These are phyloP conservation scores for Linnemannia schmuckeri DNA, from an alignment of 192 early-diverging fungal species.

Conservation along the genomic window DNA sequence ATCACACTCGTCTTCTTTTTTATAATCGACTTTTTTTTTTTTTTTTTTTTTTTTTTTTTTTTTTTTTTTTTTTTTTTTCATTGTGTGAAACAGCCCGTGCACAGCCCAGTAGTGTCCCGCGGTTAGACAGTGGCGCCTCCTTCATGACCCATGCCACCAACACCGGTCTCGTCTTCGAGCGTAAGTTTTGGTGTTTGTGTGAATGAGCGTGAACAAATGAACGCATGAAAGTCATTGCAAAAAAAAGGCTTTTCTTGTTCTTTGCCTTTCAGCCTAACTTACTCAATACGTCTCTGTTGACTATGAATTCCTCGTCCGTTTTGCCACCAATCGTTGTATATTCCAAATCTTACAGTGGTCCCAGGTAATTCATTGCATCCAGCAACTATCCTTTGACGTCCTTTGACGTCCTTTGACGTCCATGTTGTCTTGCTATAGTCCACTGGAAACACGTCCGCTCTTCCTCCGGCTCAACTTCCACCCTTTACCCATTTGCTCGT, in stretches of 20 bases:
- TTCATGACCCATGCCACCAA: slow-evolving; percentile 27
- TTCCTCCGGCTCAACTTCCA: background rate
- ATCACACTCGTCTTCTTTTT: background rate
- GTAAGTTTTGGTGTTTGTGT: slow-evolving; percentile 6
- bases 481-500: background rate
- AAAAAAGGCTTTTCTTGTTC: background rate
- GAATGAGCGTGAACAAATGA: too few species aligned
- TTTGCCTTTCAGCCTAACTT: background rate
- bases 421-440: background rate
- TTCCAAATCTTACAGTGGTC: slow-evolving; percentile 12
- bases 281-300: background rate
- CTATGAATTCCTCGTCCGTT: background rate
- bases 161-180: slow-evolving; percentile 29
- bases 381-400: background rate
- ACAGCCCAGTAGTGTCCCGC: background rate
- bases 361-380: slow-evolving; percentile 8
- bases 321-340: background rate
- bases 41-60: background rate
- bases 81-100: background rate
- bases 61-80: background rate
- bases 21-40: background rate
- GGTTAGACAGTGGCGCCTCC: slow-evolving; percentile 29
- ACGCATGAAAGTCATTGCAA: background rate
- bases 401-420: too few species aligned
- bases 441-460: background rate